Evolutionary conservation across 305 asterid species (phyloP), one percentile per base, ranked within the genome.

Genomic region (Fraxinus baroniana): DNA sequence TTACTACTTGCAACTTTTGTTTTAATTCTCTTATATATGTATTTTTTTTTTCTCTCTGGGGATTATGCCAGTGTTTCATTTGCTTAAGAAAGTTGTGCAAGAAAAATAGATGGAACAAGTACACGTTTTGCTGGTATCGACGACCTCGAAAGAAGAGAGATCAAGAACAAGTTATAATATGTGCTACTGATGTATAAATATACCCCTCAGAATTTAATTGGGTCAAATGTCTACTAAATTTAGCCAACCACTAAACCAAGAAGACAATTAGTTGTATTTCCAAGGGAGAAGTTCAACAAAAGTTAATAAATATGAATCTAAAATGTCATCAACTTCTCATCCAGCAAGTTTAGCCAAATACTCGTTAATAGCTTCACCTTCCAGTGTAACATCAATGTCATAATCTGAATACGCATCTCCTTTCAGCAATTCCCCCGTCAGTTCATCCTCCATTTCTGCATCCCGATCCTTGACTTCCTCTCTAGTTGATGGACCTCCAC

Each of bases 361-460:
- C 89, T 94, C 94, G 2, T 78, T 83, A 66, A 96, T 91, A 66
- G 98, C 97, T 90, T 96, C 98, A 71, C 98, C 98, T 92, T 94
- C 98, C 86, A 88, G 90, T 0, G 89, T 87, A 39, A 94, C 91
- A 60, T 94, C 95, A 18, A 94, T 89, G 85, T 96, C 98, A 35
- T 94, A 96, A 85, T 94, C 98, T 0, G 98, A 91, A 83, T 88
- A 94, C 52, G 95, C 94, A 86, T 96, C 98, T 20, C 92, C 87
- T 22, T 84, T 84, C 4, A 87, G 90, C 88, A 96, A 82, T 73
- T 90, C 98, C 13, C 78, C 90, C 0, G 98, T 96, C 13, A 96
- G 91, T 79, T 87, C 93, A 36, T 89, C 90, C 89, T 94, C 99
- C 94, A 95, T 92, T 86, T 96, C 97, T 81, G 83, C 85, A 76